phyloP scores from a whole-genome alignment of 1,284 basidiomycete species.

The Melampsora americana region DNA sequence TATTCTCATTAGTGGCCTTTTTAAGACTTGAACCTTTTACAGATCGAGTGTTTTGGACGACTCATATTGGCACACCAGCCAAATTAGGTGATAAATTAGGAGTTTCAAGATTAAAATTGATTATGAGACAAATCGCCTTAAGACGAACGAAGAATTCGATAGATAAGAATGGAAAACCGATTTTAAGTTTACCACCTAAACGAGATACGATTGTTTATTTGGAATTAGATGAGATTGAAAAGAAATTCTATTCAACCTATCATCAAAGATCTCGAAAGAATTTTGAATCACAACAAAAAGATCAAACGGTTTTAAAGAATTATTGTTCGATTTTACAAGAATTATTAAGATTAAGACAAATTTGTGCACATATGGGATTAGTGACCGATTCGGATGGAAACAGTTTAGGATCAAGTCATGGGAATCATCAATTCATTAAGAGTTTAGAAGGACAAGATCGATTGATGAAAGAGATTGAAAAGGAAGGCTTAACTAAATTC shows the following conservation, averaged over 20 bases:
- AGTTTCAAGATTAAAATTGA: conserved; percentile 85
- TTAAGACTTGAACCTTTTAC: conserved; percentile 86
- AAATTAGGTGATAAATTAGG: conserved; percentile 88
- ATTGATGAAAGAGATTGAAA: conserved; percentile 61
- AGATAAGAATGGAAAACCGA: conserved; percentile 72
- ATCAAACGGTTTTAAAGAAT: conserved; percentile 86
- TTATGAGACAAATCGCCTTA: conserved; percentile 95
- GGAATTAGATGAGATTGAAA: conserved; percentile 77
- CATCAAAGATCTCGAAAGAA: conserved; percentile 84
- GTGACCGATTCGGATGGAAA: conserved; percentile 56
- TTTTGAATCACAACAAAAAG: conserved; percentile 70
- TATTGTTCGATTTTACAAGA: conserved; percentile 97
- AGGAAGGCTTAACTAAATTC: conserved; percentile 72
- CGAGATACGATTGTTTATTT: conserved; percentile 79
- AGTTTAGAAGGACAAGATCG: conserved; percentile 54
- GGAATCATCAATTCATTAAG: background rate
- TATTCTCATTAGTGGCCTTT: conserved; percentile 95
- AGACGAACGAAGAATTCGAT: conserved; percentile 91
- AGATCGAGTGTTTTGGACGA: conserved; percentile 87
- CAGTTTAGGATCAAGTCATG: conserved; percentile 60
- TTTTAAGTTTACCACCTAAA: conserved; percentile 81
- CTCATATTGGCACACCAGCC: conserved; percentile 84
- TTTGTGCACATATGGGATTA: conserved; percentile 92
- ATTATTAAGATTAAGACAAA: conserved; percentile 88
- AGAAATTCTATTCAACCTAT: conserved; percentile 79